Evolutionary conservation across 129 eudicot genomes (phyloP).

Genomic region (Flaveria trinervia): DNA sequence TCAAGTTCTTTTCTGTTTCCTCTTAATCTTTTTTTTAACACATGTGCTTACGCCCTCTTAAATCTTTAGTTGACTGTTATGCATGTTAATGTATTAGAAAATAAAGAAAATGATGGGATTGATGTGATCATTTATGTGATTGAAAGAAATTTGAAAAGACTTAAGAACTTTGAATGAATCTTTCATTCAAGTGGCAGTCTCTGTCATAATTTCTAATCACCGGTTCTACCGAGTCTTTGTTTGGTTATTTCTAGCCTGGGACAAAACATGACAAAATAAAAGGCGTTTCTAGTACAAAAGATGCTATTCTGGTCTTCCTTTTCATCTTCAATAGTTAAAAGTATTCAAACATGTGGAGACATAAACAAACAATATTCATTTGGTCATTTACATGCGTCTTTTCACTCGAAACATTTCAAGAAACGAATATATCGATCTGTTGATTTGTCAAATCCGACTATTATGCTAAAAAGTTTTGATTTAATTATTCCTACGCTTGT

Average conservation of each 20-base stretch:
- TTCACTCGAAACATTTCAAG: not conserved
- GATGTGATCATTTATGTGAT: not conserved
- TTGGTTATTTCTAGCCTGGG: not conserved
- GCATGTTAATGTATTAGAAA: not conserved
- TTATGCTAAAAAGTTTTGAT: not conserved
- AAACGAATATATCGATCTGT: not conserved
- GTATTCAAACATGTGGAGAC: not conserved
- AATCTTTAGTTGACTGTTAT: not conserved
- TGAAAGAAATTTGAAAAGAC: not conserved
- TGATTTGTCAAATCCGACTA: not conserved
- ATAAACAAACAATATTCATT: not conserved
- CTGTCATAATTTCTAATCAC: slow-evolving; percentile 2
- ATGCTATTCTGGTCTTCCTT: not conserved
- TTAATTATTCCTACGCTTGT: not conserved
- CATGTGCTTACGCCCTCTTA: not conserved
- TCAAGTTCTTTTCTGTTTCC: not conserved
- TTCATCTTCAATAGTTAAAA: not conserved
- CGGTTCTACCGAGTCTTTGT: not conserved
- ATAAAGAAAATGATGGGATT: not conserved
- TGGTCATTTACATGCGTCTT: not conserved
- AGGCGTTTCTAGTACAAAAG: not conserved
- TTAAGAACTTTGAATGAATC: not conserved
- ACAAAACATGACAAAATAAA: slow-evolving; percentile 12
- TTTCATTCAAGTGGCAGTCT: not conserved
- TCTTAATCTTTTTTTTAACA: too few species aligned